Evolutionary conservation across 148 eudicot genomes (phyloP).

Genomic region (Chenopodium formosanum): DNA sequence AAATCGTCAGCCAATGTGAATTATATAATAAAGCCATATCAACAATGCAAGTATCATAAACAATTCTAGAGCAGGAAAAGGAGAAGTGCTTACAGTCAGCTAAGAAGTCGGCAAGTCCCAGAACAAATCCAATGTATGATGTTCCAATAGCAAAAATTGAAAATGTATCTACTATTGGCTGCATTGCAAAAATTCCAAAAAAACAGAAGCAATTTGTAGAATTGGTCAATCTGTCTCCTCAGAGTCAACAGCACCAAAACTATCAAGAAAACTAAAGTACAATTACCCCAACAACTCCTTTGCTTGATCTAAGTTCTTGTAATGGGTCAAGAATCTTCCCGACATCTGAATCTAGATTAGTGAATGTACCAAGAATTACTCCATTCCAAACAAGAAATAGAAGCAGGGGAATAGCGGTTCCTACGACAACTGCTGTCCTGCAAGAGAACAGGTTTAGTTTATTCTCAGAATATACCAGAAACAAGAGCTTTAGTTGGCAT

Average conservation of each 20-base stretch:
- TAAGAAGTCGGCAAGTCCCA: slow-evolving; percentile 89
- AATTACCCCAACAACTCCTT: slow-evolving; percentile 71
- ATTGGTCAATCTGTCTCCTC: not conserved
- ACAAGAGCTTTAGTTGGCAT: not conserved
- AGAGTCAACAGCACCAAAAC: not conserved
- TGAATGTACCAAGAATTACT: slow-evolving; percentile 77
- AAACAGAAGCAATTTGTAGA: slow-evolving; percentile 4
- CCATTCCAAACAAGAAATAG: slow-evolving; percentile 91
- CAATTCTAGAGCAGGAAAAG: not conserved
- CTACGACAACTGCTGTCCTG: slow-evolving; percentile 77
- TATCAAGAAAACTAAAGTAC: slow-evolving; percentile 15
- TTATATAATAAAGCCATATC: not conserved
- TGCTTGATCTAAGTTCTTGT: slow-evolving; percentile 64
- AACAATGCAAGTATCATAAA: not conserved
- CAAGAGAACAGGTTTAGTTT: slow-evolving; percentile 15
- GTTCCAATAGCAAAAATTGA: slow-evolving; percentile 90
- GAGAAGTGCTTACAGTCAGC: slow-evolving; percentile 68
- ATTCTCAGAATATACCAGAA: not conserved
- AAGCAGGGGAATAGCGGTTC: slow-evolving; percentile 78
- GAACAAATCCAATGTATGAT: slow-evolving; percentile 87
- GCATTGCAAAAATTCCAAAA: slow-evolving; percentile 28
- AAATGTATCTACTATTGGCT: slow-evolving; percentile 86
- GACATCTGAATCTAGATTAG: slow-evolving; percentile 40
- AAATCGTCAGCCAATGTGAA: not conserved
- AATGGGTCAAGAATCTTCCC: slow-evolving; percentile 65